A percentile compares a stretch with the other conserved stretches of the same genome.
These are phyloP conservation scores for Trichoderma aggressivum DNA, from an alignment of 2,329 filamentous ascomycete species.

Conservation along the genomic window DNA sequence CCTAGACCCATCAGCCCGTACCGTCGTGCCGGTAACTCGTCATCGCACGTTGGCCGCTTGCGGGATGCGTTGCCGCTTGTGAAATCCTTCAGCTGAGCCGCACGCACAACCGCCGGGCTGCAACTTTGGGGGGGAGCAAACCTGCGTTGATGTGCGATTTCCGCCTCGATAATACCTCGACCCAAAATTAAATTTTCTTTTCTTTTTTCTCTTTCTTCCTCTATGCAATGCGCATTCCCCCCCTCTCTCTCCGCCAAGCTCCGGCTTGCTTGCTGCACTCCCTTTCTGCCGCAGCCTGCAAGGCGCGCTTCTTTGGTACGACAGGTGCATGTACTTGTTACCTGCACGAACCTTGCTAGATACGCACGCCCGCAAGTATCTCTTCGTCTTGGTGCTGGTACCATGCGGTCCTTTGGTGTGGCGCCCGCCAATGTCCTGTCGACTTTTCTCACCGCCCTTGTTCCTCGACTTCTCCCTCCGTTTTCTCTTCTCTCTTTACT, in stretches of 20 bases:
- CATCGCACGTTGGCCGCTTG: neutral
- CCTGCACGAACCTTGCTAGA: neutral
- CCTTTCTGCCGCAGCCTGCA: neutral
- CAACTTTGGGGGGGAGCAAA: neutral
- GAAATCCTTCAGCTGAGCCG: neutral
- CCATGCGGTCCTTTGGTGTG: neutral
- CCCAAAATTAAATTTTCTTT: no score
- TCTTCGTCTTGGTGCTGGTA: neutral
- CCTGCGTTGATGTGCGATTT: neutral
- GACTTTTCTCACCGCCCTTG: neutral
- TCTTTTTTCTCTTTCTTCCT: no score
- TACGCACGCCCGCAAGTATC: neutral
- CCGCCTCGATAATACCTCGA: neutral
- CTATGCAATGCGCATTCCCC: neutral
- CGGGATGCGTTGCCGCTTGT: neutral
- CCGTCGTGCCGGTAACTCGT: slow-evolving; percentile 5
- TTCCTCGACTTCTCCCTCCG: neutral
- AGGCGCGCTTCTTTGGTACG: neutral
- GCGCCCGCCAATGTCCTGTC: neutral
- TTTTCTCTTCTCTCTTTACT: neutral
- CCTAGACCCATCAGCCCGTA: slow-evolving; percentile 3
- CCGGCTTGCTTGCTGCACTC: neutral
- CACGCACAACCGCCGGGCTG: neutral
- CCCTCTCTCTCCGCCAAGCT: neutral
- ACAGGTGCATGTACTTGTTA: neutral